Evolutionary conservation across 2,329 filamentous ascomycete species (phyloP), one percentile per base, ranked within the genome.

Genomic region (Talaromyces rugulosus): DNA sequence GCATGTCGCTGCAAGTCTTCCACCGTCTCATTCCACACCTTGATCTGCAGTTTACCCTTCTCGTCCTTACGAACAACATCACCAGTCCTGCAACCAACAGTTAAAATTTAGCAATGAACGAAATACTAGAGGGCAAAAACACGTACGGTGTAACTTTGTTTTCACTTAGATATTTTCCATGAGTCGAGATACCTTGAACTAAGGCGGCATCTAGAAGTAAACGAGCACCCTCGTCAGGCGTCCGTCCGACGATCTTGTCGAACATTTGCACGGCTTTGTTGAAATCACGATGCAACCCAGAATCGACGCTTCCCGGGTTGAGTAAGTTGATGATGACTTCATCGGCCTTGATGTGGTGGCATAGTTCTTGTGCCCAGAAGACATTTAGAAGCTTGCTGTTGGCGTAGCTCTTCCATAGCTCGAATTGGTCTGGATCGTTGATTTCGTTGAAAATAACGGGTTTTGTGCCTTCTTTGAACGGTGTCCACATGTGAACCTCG

Each of bases 141-240:
- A 59, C 44, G 28, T 59, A 59, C 56, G 56, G 56, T 6, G 30
- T 59, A 30, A 59, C 16, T 18, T 52, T 51, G 12, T 33, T 33
- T 50, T 59, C 56, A 31, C 56, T 59, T 42, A 59, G 30, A 18
- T 51, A 59, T 31, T 59, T n/a, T 11, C 56, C 56, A 30, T 59
- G 56, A 8, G 27, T 59, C 44, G 30, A n/a, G 14, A n/a, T 18
- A n/a, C 56, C 31, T 9, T 59, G 30, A 16, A 59, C 56, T 1
- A 33, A 28, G 2, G 56, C 56, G 16, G 56, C 56, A 23, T 59
- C 56, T 12, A 59, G 44, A 7, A 52, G 27, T 8, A 59, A 33
- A 33, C 56, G 30, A 31, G 56, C 56, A 30, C 56, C 56, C 44
- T 59, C 27, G n/a, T 59, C 56, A 6, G 50, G 42, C 18, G 12